Conservation (phyloP, 495 filamentous ascomycete species). For the Penicillium desertorum region DNA sequence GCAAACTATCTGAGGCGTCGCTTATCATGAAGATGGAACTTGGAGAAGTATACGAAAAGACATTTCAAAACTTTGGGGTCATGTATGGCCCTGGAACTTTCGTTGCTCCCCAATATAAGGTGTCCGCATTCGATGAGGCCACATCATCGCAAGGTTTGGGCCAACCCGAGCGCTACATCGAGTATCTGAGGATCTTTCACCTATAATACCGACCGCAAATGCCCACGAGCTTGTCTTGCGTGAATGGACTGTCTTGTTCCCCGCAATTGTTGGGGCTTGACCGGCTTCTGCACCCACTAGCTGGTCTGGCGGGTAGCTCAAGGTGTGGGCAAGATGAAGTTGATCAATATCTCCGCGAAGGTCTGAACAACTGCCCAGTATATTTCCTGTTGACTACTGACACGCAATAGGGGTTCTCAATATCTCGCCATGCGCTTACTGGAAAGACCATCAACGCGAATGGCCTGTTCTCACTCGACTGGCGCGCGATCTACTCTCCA, state of each 20-base stretch:
- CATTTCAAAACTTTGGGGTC: too few species aligned
- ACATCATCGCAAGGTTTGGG: too few species aligned
- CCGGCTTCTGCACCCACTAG: not conserved
- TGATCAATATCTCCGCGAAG: not conserved
- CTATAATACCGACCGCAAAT: not conserved
- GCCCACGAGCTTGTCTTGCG: constrained; percentile 3
- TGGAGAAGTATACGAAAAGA: too few species aligned
- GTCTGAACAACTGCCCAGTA: not conserved
- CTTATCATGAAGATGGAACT: too few species aligned
- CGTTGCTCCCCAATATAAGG: too few species aligned
- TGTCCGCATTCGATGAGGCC: too few species aligned
- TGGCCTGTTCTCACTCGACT: not conserved
- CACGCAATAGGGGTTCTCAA: not conserved
- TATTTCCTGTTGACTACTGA: not conserved
- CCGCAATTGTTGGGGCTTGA: not conserved
- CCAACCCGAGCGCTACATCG: too few species aligned
- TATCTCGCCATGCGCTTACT: not conserved
- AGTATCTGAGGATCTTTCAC: too few species aligned
- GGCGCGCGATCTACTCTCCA: not conserved
- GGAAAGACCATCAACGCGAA: not conserved
- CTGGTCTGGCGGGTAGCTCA: constrained; percentile 1
- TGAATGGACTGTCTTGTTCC: constrained; percentile 5
- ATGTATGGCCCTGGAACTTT: too few species aligned
- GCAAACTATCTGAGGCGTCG: too few species aligned
- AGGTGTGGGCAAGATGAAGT: constrained; percentile 2